Evolutionary conservation across 352 stramenopile species (phyloP), one percentile per base, ranked within the genome.

Genomic region (Phytophthora pistaciae): DNA sequence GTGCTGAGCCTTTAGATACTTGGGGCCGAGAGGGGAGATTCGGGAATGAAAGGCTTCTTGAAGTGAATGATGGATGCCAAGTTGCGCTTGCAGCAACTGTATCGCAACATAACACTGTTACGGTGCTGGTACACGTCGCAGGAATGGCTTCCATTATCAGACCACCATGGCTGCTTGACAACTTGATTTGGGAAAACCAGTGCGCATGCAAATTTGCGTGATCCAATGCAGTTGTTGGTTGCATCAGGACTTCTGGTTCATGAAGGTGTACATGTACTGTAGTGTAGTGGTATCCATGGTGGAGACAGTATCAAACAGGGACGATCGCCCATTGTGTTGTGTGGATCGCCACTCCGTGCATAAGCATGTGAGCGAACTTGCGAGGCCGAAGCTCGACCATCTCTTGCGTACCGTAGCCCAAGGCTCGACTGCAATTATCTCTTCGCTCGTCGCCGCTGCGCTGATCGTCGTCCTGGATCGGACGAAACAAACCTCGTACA

Each of bases 61-160:
- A 63, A 63, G 56, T 46, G 33, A 14, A 40, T 40, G 56, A 49
- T 60, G 54, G 54, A 60, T 60, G 8, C 20, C 9, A 44, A n/a
- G 18, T 46, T 33, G 29, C 54, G 36, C n/a, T 54, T 54, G 42
- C 42, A 21, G 42, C 42, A 23, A 49, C 42, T 49, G 18, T 27
- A 13, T n/a, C n/a, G n/a, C 44, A 52, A 52, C 44, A 25, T 52
- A 27, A 52, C 16, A 18, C 1, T 25, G n/a, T 10, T 52, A 52
- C 44, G 44, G 44, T 52, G 44, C 44, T 52, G 44, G 20, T 27
- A 52, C 44, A 52, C 18, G 44, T 52, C n/a, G 44, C 44, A 52
- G n/a, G 44, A 33, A 33, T n/a, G 18, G 44, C 44, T 23, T 23
- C 8, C 44, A 52, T 49, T 21, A 49, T 21, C 16, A 21, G 42